These are phyloP conservation scores for Rhodotorula taiwanensis DNA, from an alignment of 768 basidiomycete genomes.

Conservation along the genomic window DNA sequence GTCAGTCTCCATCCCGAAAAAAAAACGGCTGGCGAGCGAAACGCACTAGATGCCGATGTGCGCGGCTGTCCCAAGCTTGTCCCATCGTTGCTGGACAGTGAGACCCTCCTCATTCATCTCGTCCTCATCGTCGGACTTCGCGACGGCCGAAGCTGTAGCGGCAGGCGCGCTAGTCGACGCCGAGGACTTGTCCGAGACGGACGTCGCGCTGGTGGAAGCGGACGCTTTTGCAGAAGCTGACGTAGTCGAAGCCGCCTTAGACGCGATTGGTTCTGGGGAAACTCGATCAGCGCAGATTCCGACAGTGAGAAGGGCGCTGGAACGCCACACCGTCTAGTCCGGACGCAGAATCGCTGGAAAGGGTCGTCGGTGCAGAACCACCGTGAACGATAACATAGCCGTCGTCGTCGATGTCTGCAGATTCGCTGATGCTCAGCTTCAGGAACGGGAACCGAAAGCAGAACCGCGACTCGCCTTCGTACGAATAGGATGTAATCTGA, in stretches of 20 bases:
- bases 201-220: not conserved
- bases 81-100: slow-evolving; percentile 12
- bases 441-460: too few relatives aligned
- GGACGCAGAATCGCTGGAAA: not conserved
- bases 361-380: not conserved
- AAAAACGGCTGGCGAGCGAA: not conserved
- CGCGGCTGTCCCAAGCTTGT: not conserved
- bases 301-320: too few relatives aligned
- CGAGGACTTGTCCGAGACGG: not conserved
- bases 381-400: not conserved
- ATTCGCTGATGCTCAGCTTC: not conserved
- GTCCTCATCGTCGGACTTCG: not conserved
- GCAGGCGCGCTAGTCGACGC: too few relatives aligned
- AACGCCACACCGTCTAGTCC: slow-evolving; percentile 12
- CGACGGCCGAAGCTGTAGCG: too few relatives aligned
- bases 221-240: not conserved
- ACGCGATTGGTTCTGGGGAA: not conserved
- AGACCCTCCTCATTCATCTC: not conserved
- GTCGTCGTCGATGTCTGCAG: slow-evolving; percentile 9
- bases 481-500: slow-evolving; percentile 18
- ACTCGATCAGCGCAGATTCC: too few relatives aligned
- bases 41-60: slow-evolving; percentile 8
- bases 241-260: not conserved
- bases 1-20: not conserved
- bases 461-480: not conserved